These are phyloP conservation scores for Phytopythium ostracodes DNA, from an alignment of 352 stramenopile species.

Conservation along the genomic window DNA sequence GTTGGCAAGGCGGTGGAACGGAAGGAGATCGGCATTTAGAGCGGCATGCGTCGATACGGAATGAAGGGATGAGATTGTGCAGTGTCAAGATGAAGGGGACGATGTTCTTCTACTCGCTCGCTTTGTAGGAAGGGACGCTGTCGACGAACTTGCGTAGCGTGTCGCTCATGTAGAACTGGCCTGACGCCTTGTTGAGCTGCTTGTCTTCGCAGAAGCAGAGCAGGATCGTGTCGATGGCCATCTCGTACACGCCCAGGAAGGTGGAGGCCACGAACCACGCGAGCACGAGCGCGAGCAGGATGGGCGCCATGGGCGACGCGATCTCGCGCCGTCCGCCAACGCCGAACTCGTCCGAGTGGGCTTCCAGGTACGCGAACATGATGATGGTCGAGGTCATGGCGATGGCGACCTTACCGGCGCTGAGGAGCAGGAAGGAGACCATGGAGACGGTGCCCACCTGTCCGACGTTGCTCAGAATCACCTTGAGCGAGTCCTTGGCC, in stretches of 20 bases:
- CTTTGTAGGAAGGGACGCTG: conserved; percentile 28
- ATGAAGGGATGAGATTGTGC: neutral
- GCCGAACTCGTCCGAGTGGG: conserved; percentile 43
- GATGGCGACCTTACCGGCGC: conserved; percentile 91
- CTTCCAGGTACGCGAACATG: conserved; percentile 62
- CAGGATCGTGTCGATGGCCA: conserved; percentile 94
- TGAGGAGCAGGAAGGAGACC: conserved; percentile 88
- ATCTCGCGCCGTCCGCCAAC: conserved; percentile 60
- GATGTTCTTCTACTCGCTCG: neutral
- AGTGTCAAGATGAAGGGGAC: neutral
- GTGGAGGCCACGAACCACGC: conserved; percentile 92
- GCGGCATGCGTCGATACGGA: neutral
- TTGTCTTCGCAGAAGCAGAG: conserved; percentile 95
- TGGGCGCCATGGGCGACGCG: conserved; percentile 76
- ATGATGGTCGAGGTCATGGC: conserved; percentile 46
- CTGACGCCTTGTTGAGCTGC: conserved; percentile 61
- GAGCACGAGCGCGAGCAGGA: conserved; percentile 88
- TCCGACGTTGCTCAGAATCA: conserved; percentile 90
- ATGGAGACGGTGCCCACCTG: conserved; percentile 85
- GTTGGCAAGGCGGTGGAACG: neutral
- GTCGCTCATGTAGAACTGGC: conserved; percentile 79
- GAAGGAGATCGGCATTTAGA: conserved; percentile 1
- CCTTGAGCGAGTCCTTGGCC: conserved; percentile 91
- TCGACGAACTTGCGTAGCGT: conserved; percentile 65
- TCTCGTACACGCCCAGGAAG: conserved; percentile 94